phyloP scores from a whole-genome alignment of 495 filamentous ascomycete genomes.

The Podospora comata region DNA sequence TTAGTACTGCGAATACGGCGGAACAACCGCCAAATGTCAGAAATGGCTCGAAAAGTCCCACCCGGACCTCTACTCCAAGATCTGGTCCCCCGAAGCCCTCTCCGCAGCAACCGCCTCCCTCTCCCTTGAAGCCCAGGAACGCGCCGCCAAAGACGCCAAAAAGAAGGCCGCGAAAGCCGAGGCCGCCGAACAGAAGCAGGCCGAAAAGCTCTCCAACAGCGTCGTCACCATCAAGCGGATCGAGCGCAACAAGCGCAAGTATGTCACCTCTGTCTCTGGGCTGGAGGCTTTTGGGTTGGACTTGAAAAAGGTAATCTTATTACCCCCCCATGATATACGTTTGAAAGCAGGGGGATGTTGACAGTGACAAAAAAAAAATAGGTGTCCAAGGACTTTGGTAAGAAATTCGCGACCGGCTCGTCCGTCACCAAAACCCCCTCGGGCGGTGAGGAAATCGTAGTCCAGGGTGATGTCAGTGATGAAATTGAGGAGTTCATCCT shows the following conservation, averaged over 20 bases:
- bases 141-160: conserved; percentile 86
- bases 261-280: conserved; percentile 83
- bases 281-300: conserved; percentile 88
- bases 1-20: conserved; percentile 98
- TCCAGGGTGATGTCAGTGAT: conserved; percentile 94
- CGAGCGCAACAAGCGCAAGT: conserved; percentile 96
- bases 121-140: conserved; percentile 82
- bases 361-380: conserved; percentile 33
- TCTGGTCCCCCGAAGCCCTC: conserved; percentile 86
- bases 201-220: conserved; percentile 69
- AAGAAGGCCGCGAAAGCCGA: conserved; percentile 89
- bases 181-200: conserved; percentile 72
- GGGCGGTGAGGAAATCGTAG: conserved; percentile 92
- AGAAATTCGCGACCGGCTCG: conserved; percentile 92
- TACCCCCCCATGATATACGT: not conserved
- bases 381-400: conserved; percentile 77
- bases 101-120: conserved; percentile 78
- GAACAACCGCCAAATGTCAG: conserved; percentile 95
- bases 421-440: conserved; percentile 83
- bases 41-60: conserved; percentile 85
- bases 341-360: not conserved
- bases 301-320: conserved; percentile 69
- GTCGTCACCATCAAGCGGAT: conserved; percentile 93
- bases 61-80: conserved; percentile 63
- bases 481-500: conserved; percentile 88